Percentiles rank a stretch among this genome's conserved stretches.
Evolutionary conservation across 306 rosid species (phyloP).

Genomic region (Albizia julibrissin): DNA sequence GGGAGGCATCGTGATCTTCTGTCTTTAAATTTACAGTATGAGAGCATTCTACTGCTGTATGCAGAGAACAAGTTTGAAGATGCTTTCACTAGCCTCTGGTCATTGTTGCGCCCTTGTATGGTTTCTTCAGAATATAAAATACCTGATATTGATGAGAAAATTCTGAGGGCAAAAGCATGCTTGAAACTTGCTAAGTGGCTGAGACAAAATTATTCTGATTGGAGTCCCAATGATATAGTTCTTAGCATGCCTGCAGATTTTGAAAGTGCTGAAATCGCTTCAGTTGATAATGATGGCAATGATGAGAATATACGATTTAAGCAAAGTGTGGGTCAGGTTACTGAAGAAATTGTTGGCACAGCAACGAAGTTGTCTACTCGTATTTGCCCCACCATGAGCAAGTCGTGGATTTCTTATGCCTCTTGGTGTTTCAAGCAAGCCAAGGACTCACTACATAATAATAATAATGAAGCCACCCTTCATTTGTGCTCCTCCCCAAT

Average conservation of each 20-base stretch:
- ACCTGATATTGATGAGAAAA: constrained; percentile 53
- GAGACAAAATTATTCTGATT: constrained; percentile 57
- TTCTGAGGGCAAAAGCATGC: constrained; percentile 89
- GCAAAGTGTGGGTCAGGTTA: constrained; percentile 47
- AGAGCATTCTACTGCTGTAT: constrained; percentile 72
- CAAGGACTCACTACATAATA: constrained; percentile 56
- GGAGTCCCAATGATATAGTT: constrained; percentile 54
- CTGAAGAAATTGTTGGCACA: constrained; percentile 81
- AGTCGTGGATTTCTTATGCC: constrained; percentile 95
- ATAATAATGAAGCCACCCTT: constrained; percentile 52
- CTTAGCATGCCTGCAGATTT: constrained; percentile 63
- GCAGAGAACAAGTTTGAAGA: constrained; percentile 88
- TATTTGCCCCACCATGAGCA: constrained; percentile 87
- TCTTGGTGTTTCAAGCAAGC: constrained; percentile 96
- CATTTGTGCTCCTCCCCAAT: constrained; percentile 62
- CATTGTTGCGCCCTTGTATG: constrained; percentile 67
- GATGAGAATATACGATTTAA: constrained; percentile 38
- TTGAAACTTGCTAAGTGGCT: constrained; percentile 86
- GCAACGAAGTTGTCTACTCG: constrained; percentile 74
- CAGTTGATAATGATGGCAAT: constrained; percentile 40
- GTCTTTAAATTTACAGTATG: constrained; percentile 71
- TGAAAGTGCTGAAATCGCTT: constrained; percentile 41
- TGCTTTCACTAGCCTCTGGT: constrained; percentile 82
- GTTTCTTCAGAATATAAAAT: constrained; percentile 54
- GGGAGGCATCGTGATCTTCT: constrained; percentile 55